Evolutionary conservation across 257 asterid genomes (phyloP).

Genomic region (Nicotiana attenuata): DNA sequence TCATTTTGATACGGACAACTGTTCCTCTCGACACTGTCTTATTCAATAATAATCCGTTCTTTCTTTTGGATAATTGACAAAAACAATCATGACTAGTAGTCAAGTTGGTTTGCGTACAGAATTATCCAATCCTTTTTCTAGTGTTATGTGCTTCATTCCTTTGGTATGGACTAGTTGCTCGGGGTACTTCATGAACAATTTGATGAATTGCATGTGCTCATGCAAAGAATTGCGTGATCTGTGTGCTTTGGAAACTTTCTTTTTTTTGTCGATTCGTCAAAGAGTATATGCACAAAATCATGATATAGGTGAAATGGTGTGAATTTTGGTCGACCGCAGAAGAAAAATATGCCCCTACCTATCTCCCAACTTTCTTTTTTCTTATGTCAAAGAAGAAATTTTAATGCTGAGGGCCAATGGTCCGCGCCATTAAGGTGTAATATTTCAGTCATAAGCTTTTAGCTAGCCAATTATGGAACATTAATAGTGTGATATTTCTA

Average conservation of each 20-base stretch:
- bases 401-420: no score
- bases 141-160: neutral
- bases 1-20: neutral
- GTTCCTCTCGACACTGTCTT: neutral
- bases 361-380: no score
- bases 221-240: neutral
- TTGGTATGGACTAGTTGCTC: neutral
- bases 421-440: no score
- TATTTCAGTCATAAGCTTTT: neutral
- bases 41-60: neutral
- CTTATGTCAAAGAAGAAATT: no score
- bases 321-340: neutral
- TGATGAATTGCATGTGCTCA: neutral
- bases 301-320: neutral
- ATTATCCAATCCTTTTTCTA: neutral
- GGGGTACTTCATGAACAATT: neutral
- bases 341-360: neutral
- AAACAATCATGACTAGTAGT: neutral
- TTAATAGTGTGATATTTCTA: neutral
- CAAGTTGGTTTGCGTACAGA: neutral
- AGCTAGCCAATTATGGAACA: neutral
- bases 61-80: neutral
- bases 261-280: neutral
- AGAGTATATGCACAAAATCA: neutral
- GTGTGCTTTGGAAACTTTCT: neutral